phyloP scores from a whole-genome alignment of 2,329 filamentous ascomycete species.

The Sclerotinia spermophila region DNA sequence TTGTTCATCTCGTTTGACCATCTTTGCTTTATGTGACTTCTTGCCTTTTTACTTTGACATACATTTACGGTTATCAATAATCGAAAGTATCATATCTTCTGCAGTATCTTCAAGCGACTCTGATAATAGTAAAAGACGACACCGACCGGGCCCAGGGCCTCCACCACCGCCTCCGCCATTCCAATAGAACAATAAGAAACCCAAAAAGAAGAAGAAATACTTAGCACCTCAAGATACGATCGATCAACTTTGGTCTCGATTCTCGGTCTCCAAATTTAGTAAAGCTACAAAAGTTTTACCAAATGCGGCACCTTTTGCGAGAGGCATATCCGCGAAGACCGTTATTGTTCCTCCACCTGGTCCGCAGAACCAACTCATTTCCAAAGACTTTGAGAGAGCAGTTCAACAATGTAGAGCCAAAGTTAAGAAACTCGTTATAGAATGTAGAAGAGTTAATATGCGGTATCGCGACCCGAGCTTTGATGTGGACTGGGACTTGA shows the following conservation, averaged over 20 bases:
- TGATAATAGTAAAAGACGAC: slow-evolving; percentile 20
- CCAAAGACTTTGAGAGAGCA: slow-evolving; percentile 66
- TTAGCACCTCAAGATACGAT: slow-evolving; percentile 62
- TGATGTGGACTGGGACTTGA: slow-evolving; percentile 60
- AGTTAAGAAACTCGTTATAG: slow-evolving; percentile 57
- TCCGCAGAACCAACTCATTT: slow-evolving; percentile 56
- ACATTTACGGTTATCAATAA: neutral
- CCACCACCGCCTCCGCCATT: slow-evolving; percentile 19
- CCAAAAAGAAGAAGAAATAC: slow-evolving; percentile 54
- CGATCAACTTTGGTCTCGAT: slow-evolving; percentile 63
- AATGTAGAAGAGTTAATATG: slow-evolving; percentile 73
- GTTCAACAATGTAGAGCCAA: slow-evolving; percentile 63
- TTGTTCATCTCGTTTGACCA: neutral
- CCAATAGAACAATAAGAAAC: slow-evolving; percentile 6
- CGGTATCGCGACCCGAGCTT: slow-evolving; percentile 83
- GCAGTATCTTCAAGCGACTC: slow-evolving; percentile 26
- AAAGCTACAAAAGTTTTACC: slow-evolving; percentile 64
- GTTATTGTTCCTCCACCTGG: slow-evolving; percentile 36
- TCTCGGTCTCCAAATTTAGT: slow-evolving; percentile 58
- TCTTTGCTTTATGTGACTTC: neutral
- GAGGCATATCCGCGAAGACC: slow-evolving; percentile 16
- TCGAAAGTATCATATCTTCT: slow-evolving; percentile 22
- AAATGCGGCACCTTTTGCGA: slow-evolving; percentile 47
- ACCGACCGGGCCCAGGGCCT: neutral
- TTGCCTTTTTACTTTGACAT: neutral